Base-by-base conservation (phyloP, 257 asterid species). In the Fraxinus excelsior region DNA sequence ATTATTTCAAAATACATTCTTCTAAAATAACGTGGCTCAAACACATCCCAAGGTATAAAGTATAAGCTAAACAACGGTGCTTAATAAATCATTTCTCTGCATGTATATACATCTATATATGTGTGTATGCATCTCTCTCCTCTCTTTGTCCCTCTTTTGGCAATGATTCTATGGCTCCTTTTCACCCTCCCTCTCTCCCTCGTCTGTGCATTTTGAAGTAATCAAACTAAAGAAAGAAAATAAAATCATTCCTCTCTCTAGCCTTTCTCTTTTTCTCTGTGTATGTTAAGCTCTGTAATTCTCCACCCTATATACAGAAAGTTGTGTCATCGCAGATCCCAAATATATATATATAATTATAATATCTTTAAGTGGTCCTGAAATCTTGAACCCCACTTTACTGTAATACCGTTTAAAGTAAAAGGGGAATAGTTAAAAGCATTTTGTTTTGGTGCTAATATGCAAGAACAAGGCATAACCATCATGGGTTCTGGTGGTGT, bases 321-420 rank as follows among this genome's bases (percentile, higher is more conserved):
- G 93, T 89, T 77, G 38, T 82, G 84, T 72, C 79, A 84, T 82
- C 90, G 79, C 88, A 88, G 86, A 90, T 89, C 93, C 96, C 93
- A 81, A 89, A 8, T 65, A 77, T 76, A 37, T 38, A 74, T 76
- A 37, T 38, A 38, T 32, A 49, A 32, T 14, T 28, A 49, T 73
- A 70, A 82, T 60, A 60, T 60, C 31, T 60, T 8, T 10, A 25
- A 62, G 68, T 11, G 68, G 68, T 62, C 68, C 68, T 26, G 32
- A 26, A 62, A 25, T 25, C 9, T 62, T 25, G 35, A 62, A 25
- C 68, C 31, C 67, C 67, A 62, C 34, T 10, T 21, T 62, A 9
- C 67, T 23, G 67, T 25, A 62, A 12, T 62, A 23, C 26, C 26
- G 32, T 12, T 62, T 62, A 62, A 62, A 62, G 35, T 19, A 62